Evolutionary conservation across 768 basidiomycete genomes (phyloP).

Genomic region (Dentipellis sp.): DNA sequence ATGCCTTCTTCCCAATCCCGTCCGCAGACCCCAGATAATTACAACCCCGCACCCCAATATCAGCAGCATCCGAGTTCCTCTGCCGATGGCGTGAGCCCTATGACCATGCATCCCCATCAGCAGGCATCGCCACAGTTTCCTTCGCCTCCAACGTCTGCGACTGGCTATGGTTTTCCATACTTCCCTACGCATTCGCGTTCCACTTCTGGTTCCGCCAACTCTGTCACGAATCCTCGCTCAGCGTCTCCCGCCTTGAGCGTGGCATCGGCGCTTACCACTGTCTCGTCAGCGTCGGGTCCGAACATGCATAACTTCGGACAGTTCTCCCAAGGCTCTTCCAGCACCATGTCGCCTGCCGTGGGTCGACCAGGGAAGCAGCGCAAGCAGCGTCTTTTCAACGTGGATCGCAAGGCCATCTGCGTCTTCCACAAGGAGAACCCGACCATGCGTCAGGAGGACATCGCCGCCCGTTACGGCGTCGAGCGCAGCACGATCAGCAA

Average conservation of each 20-base stretch:
- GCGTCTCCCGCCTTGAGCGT: constrained; percentile 57
- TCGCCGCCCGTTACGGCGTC: constrained; percentile 65
- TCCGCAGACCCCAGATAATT: constrained; percentile 11
- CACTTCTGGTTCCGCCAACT: not conserved
- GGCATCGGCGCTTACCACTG: constrained; percentile 42
- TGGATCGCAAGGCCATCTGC: constrained; percentile 72
- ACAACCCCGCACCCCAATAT: constrained; percentile 7
- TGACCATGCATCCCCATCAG: constrained; percentile 7
- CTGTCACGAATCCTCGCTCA: constrained; percentile 33
- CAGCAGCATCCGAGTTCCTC: constrained; percentile 10
- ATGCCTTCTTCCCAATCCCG: constrained; percentile 7
- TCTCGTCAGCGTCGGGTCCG: constrained; percentile 28
- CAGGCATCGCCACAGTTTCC: constrained; percentile 7
- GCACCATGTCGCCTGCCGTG: not conserved
- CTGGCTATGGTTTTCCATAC: constrained; percentile 8
- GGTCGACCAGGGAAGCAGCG: constrained; percentile 38
- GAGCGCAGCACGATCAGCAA: constrained; percentile 94
- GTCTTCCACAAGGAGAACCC: constrained; percentile 53
- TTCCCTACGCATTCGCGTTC: constrained; percentile 3
- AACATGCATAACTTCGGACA: constrained; percentile 17
- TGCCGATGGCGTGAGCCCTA: constrained; percentile 8
- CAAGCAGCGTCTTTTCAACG: constrained; percentile 68
- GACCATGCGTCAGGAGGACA: constrained; percentile 73
- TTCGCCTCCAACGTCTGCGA: constrained; percentile 6
- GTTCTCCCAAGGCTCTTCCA: constrained; percentile 6